Evolutionary conservation across 768 basidiomycete species (phyloP).

Genomic region (Calvatia gigantea): DNA sequence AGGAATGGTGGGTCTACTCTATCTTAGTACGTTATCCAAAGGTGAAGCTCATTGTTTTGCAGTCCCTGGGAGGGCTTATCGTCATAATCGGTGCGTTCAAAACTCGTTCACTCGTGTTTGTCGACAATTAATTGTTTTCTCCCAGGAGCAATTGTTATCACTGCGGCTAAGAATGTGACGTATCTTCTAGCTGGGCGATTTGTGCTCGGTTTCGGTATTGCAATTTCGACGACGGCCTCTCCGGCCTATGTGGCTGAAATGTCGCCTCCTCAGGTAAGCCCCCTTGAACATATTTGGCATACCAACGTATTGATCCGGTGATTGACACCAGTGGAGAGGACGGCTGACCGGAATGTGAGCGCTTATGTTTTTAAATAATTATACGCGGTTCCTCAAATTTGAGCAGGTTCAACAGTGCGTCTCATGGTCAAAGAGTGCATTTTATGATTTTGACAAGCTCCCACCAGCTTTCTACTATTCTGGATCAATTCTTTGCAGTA

Average conservation of each 20-base stretch:
- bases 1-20: slow-evolving; percentile 34
- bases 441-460: background rate
- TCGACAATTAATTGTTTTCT: background rate
- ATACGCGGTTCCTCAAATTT: background rate
- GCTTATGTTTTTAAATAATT: slow-evolving; percentile 1
- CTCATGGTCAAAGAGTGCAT: too few relatives aligned
- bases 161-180: slow-evolving; percentile 36
- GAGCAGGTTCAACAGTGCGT: slow-evolving; percentile 32
- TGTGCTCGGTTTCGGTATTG: slow-evolving; percentile 52
- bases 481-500: slow-evolving; percentile 41
- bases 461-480: slow-evolving; percentile 43
- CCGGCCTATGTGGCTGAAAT: slow-evolving; percentile 55
- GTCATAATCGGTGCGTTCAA: slow-evolving; percentile 29
- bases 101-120: background rate
- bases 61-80: slow-evolving; percentile 38
- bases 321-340: slow-evolving; percentile 39
- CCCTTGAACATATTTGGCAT: background rate
- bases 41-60: background rate
- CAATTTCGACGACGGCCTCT: slow-evolving; percentile 40
- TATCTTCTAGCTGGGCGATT: slow-evolving; percentile 53
- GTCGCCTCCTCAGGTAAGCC: slow-evolving; percentile 48
- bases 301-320: background rate
- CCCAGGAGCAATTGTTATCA: slow-evolving; percentile 41
- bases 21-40: background rate
- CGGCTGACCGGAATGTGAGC: slow-evolving; percentile 47